phyloP scores from a whole-genome alignment of 73 alveolate genomes.

The Effrenium voratum region DNA sequence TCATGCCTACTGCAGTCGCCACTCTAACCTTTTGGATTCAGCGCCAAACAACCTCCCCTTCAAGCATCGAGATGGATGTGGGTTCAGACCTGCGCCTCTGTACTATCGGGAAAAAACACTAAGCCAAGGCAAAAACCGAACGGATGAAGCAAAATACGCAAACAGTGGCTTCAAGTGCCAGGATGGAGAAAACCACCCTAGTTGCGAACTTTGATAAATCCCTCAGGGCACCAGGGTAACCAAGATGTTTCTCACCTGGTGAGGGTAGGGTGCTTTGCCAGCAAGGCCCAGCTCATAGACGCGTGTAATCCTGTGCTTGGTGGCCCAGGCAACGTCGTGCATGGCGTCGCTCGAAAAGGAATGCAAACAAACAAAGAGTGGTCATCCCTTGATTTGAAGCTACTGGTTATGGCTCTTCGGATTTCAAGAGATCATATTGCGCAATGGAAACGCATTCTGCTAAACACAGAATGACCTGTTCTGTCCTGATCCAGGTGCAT shows the following conservation, averaged over 20 bases:
- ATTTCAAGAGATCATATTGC: too few species aligned
- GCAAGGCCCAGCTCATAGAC: slow-evolving; percentile 17
- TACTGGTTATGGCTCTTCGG: too few species aligned
- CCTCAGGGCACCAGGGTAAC: background rate
- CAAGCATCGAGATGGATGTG: too few species aligned
- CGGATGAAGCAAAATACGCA: background rate
- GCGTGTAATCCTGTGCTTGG: slow-evolving; percentile 1
- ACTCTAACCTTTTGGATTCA: too few species aligned
- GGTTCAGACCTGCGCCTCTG: too few species aligned
- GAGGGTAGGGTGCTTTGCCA: slow-evolving; percentile 10
- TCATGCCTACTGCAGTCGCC: background rate
- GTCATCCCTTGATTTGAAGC: too few species aligned
- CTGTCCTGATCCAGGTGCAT: too few species aligned
- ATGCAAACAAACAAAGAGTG: background rate
- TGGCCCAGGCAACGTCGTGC: slow-evolving; percentile 20
- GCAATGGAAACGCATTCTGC: too few species aligned
- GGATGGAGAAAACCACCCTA: background rate
- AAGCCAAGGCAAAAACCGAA: background rate
- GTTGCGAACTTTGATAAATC: background rate
- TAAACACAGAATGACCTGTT: too few species aligned
- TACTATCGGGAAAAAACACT: too few species aligned
- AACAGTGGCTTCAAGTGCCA: background rate
- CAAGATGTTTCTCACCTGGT: background rate
- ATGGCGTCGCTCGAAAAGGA: slow-evolving; percentile 17
- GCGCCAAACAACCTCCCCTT: too few species aligned